phyloP scores from a whole-genome alignment of 768 basidiomycete genomes.

The Mycena crocata region DNA sequence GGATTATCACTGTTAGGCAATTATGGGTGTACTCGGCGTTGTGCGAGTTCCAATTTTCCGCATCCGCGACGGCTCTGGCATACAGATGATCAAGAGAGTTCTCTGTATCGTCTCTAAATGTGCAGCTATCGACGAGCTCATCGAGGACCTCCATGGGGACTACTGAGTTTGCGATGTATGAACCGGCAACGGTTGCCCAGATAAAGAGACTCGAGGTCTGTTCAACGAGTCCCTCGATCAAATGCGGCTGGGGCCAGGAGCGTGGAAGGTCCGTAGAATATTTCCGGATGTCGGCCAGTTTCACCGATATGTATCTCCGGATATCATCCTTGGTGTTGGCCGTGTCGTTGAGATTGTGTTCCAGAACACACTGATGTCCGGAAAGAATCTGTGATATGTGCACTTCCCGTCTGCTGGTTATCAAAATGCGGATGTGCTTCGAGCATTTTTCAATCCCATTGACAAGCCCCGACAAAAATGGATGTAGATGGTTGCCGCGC shows the following conservation, averaged over 20 bases:
- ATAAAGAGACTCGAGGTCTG: background rate
- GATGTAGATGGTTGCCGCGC: background rate
- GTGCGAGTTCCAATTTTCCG: background rate
- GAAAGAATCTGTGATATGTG: background rate
- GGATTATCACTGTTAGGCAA: background rate
- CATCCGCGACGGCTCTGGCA: background rate
- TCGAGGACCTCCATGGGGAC: too few species aligned
- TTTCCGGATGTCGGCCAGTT: background rate
- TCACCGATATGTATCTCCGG: background rate
- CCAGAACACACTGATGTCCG: background rate
- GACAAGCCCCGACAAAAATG: background rate
- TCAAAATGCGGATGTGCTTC: background rate
- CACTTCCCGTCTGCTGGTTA: background rate
- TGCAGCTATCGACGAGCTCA: too few species aligned
- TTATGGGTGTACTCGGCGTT: background rate
- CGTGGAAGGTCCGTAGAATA: background rate
- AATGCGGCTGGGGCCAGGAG: background rate
- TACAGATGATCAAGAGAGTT: background rate
- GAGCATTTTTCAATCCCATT: background rate
- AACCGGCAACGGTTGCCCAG: conserved; percentile 1
- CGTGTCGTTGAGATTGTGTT: background rate
- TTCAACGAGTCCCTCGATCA: background rate
- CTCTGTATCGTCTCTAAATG: too few species aligned
- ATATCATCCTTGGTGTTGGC: background rate
- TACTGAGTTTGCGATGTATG: too few species aligned